phyloP scores from a whole-genome alignment of 2,329 filamentous ascomycete species.

The Pseudopithomyces chartarum region DNA sequence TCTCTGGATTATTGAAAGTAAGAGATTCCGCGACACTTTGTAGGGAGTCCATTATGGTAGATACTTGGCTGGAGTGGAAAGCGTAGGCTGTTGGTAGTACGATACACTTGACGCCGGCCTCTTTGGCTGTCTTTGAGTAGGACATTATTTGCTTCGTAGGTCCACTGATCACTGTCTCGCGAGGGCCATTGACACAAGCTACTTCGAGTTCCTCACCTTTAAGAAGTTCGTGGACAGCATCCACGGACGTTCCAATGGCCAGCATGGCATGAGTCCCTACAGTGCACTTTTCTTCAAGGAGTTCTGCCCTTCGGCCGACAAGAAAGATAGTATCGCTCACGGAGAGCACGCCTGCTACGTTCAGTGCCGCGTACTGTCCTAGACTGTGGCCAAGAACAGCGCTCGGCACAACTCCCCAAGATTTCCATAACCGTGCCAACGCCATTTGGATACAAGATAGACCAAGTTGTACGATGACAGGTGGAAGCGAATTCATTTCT shows the following conservation, averaged over 20 bases:
- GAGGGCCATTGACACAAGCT: slow-evolving; percentile 33
- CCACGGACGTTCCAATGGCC: slow-evolving; percentile 11
- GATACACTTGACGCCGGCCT: neutral
- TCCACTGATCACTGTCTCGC: slow-evolving; percentile 29
- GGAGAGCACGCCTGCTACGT: slow-evolving; percentile 40
- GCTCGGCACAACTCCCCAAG: slow-evolving; percentile 11
- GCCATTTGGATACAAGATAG: slow-evolving; percentile 46
- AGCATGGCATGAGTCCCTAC: slow-evolving; percentile 36
- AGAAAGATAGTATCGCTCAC: slow-evolving; percentile 39
- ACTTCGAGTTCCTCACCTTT: no score
- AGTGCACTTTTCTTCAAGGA: slow-evolving; percentile 25
- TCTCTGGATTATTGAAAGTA: slow-evolving; percentile 3
- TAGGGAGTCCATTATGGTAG: no score
- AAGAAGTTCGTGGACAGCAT: no score
- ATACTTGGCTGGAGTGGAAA: slow-evolving; percentile 28
- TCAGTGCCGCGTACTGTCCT: slow-evolving; percentile 47
- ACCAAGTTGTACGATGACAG: neutral
- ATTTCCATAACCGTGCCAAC: slow-evolving; percentile 8
- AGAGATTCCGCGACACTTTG: no score
- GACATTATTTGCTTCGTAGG: slow-evolving; percentile 10
- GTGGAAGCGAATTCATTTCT: neutral
- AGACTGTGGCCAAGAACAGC: slow-evolving; percentile 33
- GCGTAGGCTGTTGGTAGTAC: slow-evolving; percentile 5
- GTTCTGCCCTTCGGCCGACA: slow-evolving; percentile 26
- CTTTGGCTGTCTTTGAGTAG: neutral